Evolutionary conservation across 345 rosid genomes (phyloP).

Genomic region (Aegle marmelos): DNA sequence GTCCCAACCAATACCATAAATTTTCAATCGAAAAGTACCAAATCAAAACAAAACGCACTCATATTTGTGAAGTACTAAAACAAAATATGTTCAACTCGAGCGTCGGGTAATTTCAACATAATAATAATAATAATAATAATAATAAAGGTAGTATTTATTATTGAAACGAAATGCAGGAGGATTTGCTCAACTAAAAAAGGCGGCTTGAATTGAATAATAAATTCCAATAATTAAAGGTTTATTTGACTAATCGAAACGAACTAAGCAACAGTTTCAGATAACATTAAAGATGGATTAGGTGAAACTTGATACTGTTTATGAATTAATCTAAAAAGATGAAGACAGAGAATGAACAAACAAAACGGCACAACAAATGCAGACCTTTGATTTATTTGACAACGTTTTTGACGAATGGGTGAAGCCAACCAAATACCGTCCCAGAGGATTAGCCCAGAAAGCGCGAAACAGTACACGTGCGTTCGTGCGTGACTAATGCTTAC

Average conservation of each 20-base stretch:
- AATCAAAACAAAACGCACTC: not conserved
- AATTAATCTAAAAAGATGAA: too few species aligned
- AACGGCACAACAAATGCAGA: conserved; percentile 1
- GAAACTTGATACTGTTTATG: not conserved
- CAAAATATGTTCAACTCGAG: not conserved
- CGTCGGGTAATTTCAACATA: not conserved
- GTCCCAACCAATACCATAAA: not conserved
- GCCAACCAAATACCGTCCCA: too few species aligned
- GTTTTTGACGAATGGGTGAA: not conserved
- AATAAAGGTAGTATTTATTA: not conserved
- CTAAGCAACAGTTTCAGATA: not conserved
- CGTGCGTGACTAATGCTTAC: not conserved
- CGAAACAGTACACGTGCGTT: not conserved
- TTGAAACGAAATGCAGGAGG: conserved; percentile 1
- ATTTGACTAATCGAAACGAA: too few species aligned
- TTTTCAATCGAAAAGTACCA: not conserved
- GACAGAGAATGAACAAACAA: not conserved
- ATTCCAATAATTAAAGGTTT: not conserved
- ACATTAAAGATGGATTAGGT: not conserved
- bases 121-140: not conserved
- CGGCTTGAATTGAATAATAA: conserved; percentile 8
- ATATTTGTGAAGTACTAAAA: not conserved
- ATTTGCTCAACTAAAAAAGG: not conserved
- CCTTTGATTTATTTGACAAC: not conserved
- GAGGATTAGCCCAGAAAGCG: not conserved